Base-by-base conservation (phyloP, 371 early-diverging fungal species). In the Actinomortierella wolfii region DNA sequence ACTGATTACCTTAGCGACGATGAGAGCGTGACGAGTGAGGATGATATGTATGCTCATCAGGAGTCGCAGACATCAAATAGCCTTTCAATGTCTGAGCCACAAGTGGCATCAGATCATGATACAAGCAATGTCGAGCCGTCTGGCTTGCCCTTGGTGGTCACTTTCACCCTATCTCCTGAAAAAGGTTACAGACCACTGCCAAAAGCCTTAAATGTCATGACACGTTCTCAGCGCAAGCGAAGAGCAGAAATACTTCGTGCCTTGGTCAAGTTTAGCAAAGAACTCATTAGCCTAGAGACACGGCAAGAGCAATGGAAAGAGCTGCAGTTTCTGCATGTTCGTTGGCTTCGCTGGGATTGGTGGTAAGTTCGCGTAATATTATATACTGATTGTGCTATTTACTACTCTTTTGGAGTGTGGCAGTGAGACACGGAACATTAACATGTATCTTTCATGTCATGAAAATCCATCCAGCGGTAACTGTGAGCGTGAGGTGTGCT, bases 291-390 rank as follows among this genome's bases (percentile, higher is more conserved):
- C 39, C 55, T 89, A 13, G 91, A 89, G 48, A 68, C 81, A 55
- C 66, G 79, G 34, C 84, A 87, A 3, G 86, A 86, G 21, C 77
- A 79, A 11, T 90, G 89, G 89, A 83, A 79, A 58, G 82, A 83
- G 46, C 70, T 90, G 3, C 91, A 90, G 56, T 89, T 90, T 73
- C 62, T 78, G 47, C 88, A 89, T 61, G 83, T 90, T 43, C 65
- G 62, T 61, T 26, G 79, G 79, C 29, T 89, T 81, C 59, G 84
- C 83, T 44, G 67, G 71, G 47, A 77, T 62, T 43, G 67, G 47
- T 90, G 90, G 88, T 88, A 83, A 61, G 61, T 28, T 39, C 25
- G 45, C 23, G 8, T 54, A 15, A 51, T 20, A 28, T 26, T 14
- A 42, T 20, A 0, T 8, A 47, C 13, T 47, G 5, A 13, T 14